Base-by-base conservation (phyloP, 495 filamentous ascomycete species). In the Hypomontagnella monticulosa region DNA sequence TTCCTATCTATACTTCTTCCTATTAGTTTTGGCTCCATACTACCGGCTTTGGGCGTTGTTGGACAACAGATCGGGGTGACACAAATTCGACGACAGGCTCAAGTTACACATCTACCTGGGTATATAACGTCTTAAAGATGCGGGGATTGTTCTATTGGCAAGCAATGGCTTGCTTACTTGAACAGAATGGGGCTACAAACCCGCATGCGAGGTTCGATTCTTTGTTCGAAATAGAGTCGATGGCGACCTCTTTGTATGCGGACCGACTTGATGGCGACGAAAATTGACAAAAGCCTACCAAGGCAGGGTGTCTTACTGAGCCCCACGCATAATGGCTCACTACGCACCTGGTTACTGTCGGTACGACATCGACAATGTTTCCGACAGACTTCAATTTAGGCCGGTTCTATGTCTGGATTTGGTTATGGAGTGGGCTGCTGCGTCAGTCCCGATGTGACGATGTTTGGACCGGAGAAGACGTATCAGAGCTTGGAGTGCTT, bases 201-300 rank as follows among this genome's bases (percentile, higher is more conserved):
- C 67, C 71, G 64, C 44, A 55, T 57, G 63, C 59, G 47, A 65
- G 66, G 14, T 59, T 9, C 7, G 27, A 33, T 18, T 27, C 69
- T 71, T 73, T 73, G 71, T 73, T 57, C 59, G 36, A 48, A 27
- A 23, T 20, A 16, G 32, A 16, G 15, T 53, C 42, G 59, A 51
- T 12, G 27, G 43, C 43, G 14, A 33, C 43, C 47, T 19, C 71
- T 71, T 73, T 73, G 71, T 71, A 14, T 50, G 10, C 42, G 2
- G 55, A 44, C 38, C 38, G 36, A 60, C 23, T 41, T 11, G 63
- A 60, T 49, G 34, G 46, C 38, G 46, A 63, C 36, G 23, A 16
- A 42, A 34, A 61, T 57, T n/a, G 63, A 57, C 48, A 64, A 64
- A 53, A 33, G 51, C 15, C 42, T 32, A 47, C 10, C 15, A 18